Evolutionary conservation across 306 rosid species (phyloP).

Genomic region (Nissolia schottii): DNA sequence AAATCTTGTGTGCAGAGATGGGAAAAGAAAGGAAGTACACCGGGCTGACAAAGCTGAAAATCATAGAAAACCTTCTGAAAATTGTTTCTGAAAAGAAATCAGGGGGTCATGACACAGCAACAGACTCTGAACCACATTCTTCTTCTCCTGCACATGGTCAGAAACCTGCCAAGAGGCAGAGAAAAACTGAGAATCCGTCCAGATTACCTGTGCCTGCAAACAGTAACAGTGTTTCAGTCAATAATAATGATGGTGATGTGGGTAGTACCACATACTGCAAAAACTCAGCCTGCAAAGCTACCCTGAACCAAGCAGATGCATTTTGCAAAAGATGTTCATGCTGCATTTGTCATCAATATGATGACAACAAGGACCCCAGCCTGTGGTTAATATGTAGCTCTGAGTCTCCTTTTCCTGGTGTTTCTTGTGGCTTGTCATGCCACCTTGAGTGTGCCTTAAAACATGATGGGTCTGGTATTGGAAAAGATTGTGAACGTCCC

Average conservation of each 20-base stretch:
- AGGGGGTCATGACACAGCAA: constrained; percentile 38
- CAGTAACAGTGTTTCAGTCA: constrained; percentile 36
- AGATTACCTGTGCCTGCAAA: constrained; percentile 46
- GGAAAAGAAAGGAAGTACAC: constrained; percentile 99
- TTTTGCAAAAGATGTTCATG: constrained; percentile 96
- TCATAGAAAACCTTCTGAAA: constrained; percentile 86
- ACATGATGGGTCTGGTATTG: constrained; percentile 63
- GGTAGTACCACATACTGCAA: constrained; percentile 53
- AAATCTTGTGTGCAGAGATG: constrained; percentile 93
- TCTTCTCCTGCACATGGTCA: constrained; percentile 59
- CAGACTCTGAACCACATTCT: constrained; percentile 52
- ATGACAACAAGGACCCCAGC: constrained; percentile 98
- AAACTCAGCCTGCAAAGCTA: constrained; percentile 93
- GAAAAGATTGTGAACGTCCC: constrained; percentile 38
- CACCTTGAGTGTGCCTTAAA: constrained; percentile 97
- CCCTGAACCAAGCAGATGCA: constrained; percentile 46
- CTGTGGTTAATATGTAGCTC: constrained; percentile 88
- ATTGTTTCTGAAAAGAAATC: constrained; percentile 82
- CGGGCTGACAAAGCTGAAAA: constrained; percentile 89
- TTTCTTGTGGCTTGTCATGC: constrained; percentile 92
- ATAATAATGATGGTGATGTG: constrained; percentile 36
- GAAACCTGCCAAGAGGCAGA: constrained; percentile 75
- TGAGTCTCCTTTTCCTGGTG: constrained; percentile 74
- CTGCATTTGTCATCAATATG: constrained; percentile 80
- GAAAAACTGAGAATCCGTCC: constrained; percentile 82